Base-by-base conservation (phyloP, 441 rosid species). In the Pelargonium australe region DNA sequence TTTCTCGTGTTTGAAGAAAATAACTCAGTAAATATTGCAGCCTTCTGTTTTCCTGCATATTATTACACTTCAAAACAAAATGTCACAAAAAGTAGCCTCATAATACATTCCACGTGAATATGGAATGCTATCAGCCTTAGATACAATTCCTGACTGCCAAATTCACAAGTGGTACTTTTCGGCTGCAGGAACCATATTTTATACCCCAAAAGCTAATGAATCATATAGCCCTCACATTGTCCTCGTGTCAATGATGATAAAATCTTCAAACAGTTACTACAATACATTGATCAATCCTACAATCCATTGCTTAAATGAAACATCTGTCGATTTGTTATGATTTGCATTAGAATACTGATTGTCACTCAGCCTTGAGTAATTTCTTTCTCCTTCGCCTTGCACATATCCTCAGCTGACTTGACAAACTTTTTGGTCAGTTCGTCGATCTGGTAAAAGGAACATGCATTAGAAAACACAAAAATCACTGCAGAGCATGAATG, bases 371-470 rank as follows among this genome's bases (percentile, higher is more conserved):
- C 90, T 64, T 74, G 68, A 16, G 78, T 81, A 61, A 94, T 88
- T 81, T 94, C 97, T 72, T 86, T 94, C 82, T 94, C 99, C 80
- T 87, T 94, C 14, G 91, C 86, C 78, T 88, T 94, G 85, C 97
- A 94, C 72, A 87, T 78, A 51, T 88, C 97, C 68, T 94, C 97
- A 0, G 92, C 92, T 44, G 91, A 82, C 79, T 91, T 94, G 47
- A 87, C 71, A 70, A 82, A 88, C 76, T 87, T 89, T 76, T 89
- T 91, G 11, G 97, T 88, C 79, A 88, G 58, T 70, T 91, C 97
- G 62, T 94, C 97, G 5, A 89, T 73, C 97, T 91, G 84, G 68
- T 20, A 74, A 20, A 73, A 61, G 64, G 45, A 68, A 34, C 58
- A 23, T 57, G 70, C 51, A 66, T 64, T n/a, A 68, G 13, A 16